Conservation (phyloP, 1,284 basidiomycete species). For the Tausonia pullulans region DNA sequence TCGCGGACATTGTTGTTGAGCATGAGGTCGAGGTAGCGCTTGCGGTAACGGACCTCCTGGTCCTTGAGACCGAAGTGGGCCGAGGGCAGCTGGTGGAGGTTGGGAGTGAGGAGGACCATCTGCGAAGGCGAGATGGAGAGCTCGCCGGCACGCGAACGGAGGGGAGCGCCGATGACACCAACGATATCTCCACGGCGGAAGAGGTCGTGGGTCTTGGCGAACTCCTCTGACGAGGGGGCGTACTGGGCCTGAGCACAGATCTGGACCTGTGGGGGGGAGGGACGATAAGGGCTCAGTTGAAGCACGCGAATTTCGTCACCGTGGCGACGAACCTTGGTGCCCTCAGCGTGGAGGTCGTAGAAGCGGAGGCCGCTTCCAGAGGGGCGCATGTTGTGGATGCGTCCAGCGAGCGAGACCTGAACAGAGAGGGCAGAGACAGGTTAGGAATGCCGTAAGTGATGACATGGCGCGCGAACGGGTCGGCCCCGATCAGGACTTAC, state of each 20-base stretch:
- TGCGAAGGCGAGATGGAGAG: conserved; percentile 75
- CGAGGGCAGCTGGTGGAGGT: conserved; percentile 89
- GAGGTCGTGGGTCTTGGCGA: conserved; percentile 63
- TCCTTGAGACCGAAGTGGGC: conserved; percentile 87
- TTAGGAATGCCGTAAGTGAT: background rate
- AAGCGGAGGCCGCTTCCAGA: conserved; percentile 79
- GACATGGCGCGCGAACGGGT: background rate
- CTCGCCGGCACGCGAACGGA: conserved; percentile 92
- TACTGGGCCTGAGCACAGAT: conserved; percentile 90
- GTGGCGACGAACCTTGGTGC: conserved; percentile 46
- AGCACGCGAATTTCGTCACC: background rate
- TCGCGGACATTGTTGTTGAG: conserved; percentile 83
- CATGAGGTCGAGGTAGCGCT: conserved; percentile 97
- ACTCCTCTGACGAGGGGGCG: conserved; percentile 55
- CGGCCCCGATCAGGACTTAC: conserved; percentile 29
- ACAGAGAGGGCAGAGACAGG: background rate
- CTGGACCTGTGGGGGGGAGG: conserved; percentile 47
- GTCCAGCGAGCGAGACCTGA: conserved; percentile 60
- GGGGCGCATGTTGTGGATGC: conserved; percentile 81
- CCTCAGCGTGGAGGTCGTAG: conserved; percentile 91
- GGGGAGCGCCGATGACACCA: conserved; percentile 78
- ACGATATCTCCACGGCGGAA: conserved; percentile 95
- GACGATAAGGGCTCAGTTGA: background rate
- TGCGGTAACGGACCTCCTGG: conserved; percentile 93
- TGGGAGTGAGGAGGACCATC: conserved; percentile 85